phyloP scores from a whole-genome alignment of 768 basidiomycete genomes.

The Mycena kentingensis region DNA sequence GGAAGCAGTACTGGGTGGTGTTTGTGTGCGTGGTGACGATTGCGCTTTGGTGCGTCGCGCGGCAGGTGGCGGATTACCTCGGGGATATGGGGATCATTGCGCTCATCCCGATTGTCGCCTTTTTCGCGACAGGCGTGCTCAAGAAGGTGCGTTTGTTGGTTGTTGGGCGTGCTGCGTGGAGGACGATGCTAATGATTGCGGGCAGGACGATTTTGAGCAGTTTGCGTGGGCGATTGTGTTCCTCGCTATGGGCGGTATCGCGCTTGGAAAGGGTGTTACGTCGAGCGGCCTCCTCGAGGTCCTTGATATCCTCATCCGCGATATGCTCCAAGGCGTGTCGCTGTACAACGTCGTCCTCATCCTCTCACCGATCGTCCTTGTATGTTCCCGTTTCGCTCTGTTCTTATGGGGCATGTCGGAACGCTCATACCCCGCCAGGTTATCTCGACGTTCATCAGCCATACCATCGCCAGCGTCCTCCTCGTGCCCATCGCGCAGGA shows the following conservation, averaged over 20 bases:
- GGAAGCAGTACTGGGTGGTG: slow-evolving; percentile 88
- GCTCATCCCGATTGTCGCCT: slow-evolving; percentile 87
- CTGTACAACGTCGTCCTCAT: slow-evolving; percentile 74
- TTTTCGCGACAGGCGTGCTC: slow-evolving; percentile 91
- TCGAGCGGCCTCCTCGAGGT: slow-evolving; percentile 85
- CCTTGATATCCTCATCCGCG: slow-evolving; percentile 64
- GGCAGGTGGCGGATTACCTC: slow-evolving; percentile 68
- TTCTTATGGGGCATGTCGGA: slow-evolving; percentile 16
- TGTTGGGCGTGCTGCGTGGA: slow-evolving; percentile 2
- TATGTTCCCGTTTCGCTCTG: slow-evolving; percentile 38
- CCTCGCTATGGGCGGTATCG: slow-evolving; percentile 97
- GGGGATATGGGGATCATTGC: slow-evolving; percentile 99
- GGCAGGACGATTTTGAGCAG: slow-evolving; percentile 91
- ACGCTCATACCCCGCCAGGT: slow-evolving; percentile 43
- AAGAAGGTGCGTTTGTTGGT: slow-evolving; percentile 67
- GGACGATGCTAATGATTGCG: slow-evolving; percentile 6
- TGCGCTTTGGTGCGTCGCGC: slow-evolving; percentile 85
- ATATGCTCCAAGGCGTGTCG: slow-evolving; percentile 59
- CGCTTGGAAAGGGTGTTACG: slow-evolving; percentile 89
- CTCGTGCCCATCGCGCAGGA: slow-evolving; percentile 95
- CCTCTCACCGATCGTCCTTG: slow-evolving; percentile 69
- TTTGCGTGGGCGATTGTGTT: slow-evolving; percentile 95
- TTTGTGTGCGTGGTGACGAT: slow-evolving; percentile 86
- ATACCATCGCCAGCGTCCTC: slow-evolving; percentile 94
- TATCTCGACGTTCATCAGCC: slow-evolving; percentile 94